Percentiles rank a stretch among this genome's conserved stretches.
Evolutionary conservation across 164 flowering plant genomes (phyloP).

Genomic region (Taxillus chinensis): DNA sequence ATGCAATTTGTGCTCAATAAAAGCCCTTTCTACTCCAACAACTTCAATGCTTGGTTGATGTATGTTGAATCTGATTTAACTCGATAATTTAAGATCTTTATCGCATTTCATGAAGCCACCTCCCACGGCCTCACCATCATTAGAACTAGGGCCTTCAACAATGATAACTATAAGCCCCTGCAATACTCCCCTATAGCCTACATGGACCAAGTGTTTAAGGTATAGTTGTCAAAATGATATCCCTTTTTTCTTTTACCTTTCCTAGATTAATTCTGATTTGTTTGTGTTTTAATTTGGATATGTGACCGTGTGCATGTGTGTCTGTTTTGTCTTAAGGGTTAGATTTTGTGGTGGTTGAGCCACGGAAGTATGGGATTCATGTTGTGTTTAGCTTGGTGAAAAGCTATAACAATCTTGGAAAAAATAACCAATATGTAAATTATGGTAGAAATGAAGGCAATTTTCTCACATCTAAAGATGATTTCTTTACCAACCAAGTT

Average conservation of each 20-base stretch:
- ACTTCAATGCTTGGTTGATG: slow-evolving; percentile 87
- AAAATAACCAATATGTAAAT: slow-evolving; percentile 67
- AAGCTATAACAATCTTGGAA: slow-evolving; percentile 67
- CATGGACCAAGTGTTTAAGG: slow-evolving; percentile 67
- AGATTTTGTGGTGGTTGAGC: slow-evolving; percentile 72
- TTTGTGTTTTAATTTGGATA: too few relatives aligned
- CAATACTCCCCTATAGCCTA: slow-evolving; percentile 64
- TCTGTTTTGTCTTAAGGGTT: slow-evolving; percentile 61
- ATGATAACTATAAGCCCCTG: slow-evolving; percentile 61
- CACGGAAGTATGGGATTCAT: slow-evolving; percentile 61
- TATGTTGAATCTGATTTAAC: slow-evolving; percentile 62
- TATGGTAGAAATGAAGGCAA: slow-evolving; percentile 66
- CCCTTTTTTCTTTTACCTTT: background rate
- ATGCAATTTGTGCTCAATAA: slow-evolving; percentile 54
- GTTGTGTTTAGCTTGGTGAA: slow-evolving; percentile 66
- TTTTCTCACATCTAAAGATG: slow-evolving; percentile 56
- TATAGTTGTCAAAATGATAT: too few relatives aligned
- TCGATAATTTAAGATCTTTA: slow-evolving; percentile 40
- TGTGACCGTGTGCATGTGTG: too few relatives aligned
- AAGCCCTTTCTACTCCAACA: slow-evolving; percentile 55
- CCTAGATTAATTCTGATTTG: background rate
- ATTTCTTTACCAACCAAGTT: slow-evolving; percentile 55
- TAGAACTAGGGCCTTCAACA: slow-evolving; percentile 86
- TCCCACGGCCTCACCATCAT: slow-evolving; percentile 59
- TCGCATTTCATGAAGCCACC: slow-evolving; percentile 53